Base-by-base conservation (phyloP, 176 grass and related monocot species). In the Bolboschoenus planiculmis region DNA sequence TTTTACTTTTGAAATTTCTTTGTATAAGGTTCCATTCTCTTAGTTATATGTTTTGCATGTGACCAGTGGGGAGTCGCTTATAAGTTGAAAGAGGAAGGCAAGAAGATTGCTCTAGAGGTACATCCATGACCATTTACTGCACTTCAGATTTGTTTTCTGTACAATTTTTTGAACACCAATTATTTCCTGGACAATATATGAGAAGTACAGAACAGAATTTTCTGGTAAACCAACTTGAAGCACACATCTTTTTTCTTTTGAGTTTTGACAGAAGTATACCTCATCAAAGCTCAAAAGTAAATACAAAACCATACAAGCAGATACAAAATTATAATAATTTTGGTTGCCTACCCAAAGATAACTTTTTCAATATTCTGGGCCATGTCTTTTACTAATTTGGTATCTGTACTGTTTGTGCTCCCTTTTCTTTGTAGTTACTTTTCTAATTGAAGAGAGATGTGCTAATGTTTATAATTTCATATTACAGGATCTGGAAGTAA, bases 31-130 rank as follows among this genome's bases (percentile, higher is more conserved):
- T 65, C 15, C 62, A 16, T 36, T 15, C n/a, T 70, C 18, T 11
- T 68, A 10, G 18, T 68, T 68, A 40, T 64, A 2, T 42, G 16
- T 68, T 30, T 5, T 88, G 36, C 46, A 67, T 56, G 40, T 74
- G 16, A 80, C 53, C 30, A 99, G 96, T 95, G 91, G 96, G 92
- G 96, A 86, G 73, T 99, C 54, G 92, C 87, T 62, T 99, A 99
- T 61, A 99, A 80, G 84, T 89, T 90, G 10, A 85, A 4, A 78
- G 92, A 93, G 83, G 79, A 99, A 71, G 96, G 95, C 58, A 83
- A 99, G 83, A 82, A 91, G 82, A 80, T 42, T 77, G 92, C 87
- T 72, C 27, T 99, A 35, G 85, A 99, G 86, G 96, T 99, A 78
- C 75, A 43, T 53, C 21, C 71, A 56, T 85, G 7, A 54, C 61